Base-by-base conservation (phyloP, 352 stramenopile genomes). In the Salisapilia sapeloensis region DNA sequence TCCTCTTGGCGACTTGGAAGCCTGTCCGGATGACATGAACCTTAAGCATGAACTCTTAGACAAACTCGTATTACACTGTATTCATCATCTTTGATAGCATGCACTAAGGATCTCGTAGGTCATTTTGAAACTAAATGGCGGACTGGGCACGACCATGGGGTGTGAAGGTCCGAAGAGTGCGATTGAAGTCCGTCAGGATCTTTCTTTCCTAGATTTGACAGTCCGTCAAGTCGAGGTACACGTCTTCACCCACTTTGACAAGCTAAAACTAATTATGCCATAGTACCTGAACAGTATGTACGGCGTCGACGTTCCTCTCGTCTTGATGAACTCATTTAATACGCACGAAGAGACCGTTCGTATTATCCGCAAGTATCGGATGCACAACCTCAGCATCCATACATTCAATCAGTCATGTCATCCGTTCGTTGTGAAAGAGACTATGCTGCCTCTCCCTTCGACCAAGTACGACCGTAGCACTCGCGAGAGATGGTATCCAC, bases 291-390 rank as follows among this genome's bases (percentile, higher is more conserved):
- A 94, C 50, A 90, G 67, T 35, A 63, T 89, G 38, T 92, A 93
- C 43, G 78, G 78, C 20, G 80, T 93, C 24, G 85, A 99, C 43
- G 93, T 99, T 27, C 96, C 95, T 23, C 95, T 99, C 38, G 96
- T 99, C 67, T 75, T 99, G 24, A 99, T 99, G 95, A 99, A 99
- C 66, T 98, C 87, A 46, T 99, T 99, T 64, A 97, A 94, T 50
- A 99, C 95, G 18, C 92, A 93, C 51, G 91, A 96, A 42, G 95
- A 99, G 64, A 99, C 94, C 18, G 67, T 99, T 39, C 80, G 79
- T 37, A 98, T 98, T 52, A 76, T 96, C 35, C 67, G 78, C 33
- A 98, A 98, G 58, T 99, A 99, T 53, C 93, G 92, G 35, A 86
- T 85, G 59, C 74, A 95, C 64, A 94, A 96, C 56, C 44, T 96